Evolutionary conservation across 495 filamentous ascomycete species (phyloP), one percentile per base, ranked within the genome.

Genomic region (Penicillium roqueforti): DNA sequence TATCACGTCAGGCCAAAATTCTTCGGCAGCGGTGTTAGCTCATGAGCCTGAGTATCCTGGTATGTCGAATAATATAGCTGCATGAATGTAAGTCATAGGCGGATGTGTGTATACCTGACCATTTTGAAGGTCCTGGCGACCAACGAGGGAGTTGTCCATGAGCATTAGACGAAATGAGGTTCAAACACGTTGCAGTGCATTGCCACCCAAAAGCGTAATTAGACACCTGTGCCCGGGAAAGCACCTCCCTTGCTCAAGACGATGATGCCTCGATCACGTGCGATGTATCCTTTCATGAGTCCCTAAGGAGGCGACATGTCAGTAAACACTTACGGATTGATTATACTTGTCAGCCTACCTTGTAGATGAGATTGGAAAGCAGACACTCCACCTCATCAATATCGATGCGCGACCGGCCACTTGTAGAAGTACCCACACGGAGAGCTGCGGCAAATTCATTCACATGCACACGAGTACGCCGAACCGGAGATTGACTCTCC

Each of bases 271-370:
- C 85, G 83, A 47, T 95, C 92, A 53, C 91, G 89, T 26, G 90
- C 83, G 56, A 98, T 97, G 73, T 98, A 98, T 48, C 93, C 93
- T 73, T 97, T 98, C 86, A 97, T 95, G 13, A 93, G 78, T 50
- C 87, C 87, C 90, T 98, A 56, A 29, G 26, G 32, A 42, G 19
- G 50, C 40, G 25, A 32, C 3, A 28, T 18, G 60, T 57, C 14
- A 67, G 54, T 62, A 45, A 57, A 22, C 16, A 4, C 22, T 29
- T 20, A 5, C 14, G 2, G 9, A 31, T 11, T 4, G 0, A 14
- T 2, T 0, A 25, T 25, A 20, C 22, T 9, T 14, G n/a, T n/a
- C 7, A 38, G 59, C 83, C 61, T 66, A 93, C 91, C 82, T 96
- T 98, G 74, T 97, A 97, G 34, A 97, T 95, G 76, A 95, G 84